Evolutionary conservation across 2,329 filamentous ascomycete species (phyloP).

Genomic region (Lecanicillium sp.): DNA sequence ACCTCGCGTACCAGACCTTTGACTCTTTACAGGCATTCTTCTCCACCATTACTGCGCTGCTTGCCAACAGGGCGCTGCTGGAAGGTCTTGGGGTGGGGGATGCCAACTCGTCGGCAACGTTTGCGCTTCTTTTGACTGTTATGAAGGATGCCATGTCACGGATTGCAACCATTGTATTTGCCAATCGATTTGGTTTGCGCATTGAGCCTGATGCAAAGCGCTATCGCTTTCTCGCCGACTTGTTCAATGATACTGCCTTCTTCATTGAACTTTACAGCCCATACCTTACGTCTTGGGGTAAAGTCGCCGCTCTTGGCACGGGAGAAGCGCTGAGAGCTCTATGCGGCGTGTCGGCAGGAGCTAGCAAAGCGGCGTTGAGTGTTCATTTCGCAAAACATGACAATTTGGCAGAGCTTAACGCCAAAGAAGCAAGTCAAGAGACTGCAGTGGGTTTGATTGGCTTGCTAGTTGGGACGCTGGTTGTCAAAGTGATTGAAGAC

Average conservation of each 20-base stretch:
- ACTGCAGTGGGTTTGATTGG: slow-evolving; percentile 85
- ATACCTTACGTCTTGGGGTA: slow-evolving; percentile 49
- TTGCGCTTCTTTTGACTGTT: slow-evolving; percentile 73
- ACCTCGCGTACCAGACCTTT: slow-evolving; percentile 61
- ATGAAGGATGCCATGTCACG: slow-evolving; percentile 75
- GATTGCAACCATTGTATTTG: slow-evolving; percentile 79
- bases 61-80: slow-evolving; percentile 76
- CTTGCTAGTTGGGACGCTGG: slow-evolving; percentile 73
- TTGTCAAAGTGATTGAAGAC: slow-evolving; percentile 68
- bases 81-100: slow-evolving; percentile 77
- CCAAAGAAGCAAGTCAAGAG: slow-evolving; percentile 91
- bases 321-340: slow-evolving; percentile 49
- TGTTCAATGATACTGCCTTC: slow-evolving; percentile 83
- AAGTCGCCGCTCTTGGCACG: slow-evolving; percentile 39
- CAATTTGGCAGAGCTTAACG: slow-evolving; percentile 88
- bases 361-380: slow-evolving; percentile 82
- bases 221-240: slow-evolving; percentile 77
- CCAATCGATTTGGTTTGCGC: slow-evolving; percentile 69
- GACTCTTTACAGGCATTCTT: slow-evolving; percentile 82
- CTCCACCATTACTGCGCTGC: slow-evolving; percentile 68
- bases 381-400: slow-evolving; percentile 84
- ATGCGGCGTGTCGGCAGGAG: slow-evolving; percentile 84
- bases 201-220: slow-evolving; percentile 88
- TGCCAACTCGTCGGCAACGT: slow-evolving; percentile 67
- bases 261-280: slow-evolving; percentile 79